A percentile compares a stretch with the other conserved stretches of the same genome.
These are phyloP conservation scores for Aspergillus tubingensis DNA, from an alignment of 2,329 filamentous ascomycete species.

Conservation along the genomic window DNA sequence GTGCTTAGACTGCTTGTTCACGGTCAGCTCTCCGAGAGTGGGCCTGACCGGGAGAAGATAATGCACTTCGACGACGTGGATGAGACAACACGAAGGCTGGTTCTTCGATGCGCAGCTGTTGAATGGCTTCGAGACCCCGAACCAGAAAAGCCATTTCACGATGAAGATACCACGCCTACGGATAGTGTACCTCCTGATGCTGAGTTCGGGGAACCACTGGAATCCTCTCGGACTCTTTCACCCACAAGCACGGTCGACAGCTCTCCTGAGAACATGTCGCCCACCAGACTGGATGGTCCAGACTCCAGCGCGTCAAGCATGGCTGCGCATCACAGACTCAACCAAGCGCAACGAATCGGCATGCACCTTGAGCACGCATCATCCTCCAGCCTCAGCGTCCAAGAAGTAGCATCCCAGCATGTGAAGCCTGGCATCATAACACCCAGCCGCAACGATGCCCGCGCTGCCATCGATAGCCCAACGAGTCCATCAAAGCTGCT, in stretches of 20 bases:
- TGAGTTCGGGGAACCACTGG: slow-evolving; percentile 25
- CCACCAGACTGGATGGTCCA: slow-evolving; percentile 33
- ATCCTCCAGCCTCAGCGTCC: slow-evolving; percentile 73
- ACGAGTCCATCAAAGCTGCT: slow-evolving; percentile 7
- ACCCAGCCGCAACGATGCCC: slow-evolving; percentile 61
- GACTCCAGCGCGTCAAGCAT: slow-evolving; percentile 28
- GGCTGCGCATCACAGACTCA: slow-evolving; percentile 28
- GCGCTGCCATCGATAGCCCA: slow-evolving; percentile 22
- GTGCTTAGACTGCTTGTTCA: slow-evolving; percentile 72
- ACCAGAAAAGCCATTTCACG: slow-evolving; percentile 18
- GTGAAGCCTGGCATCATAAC: slow-evolving; percentile 83
- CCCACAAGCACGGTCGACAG: slow-evolving; percentile 31
- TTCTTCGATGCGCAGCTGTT: slow-evolving; percentile 48
- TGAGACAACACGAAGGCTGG: slow-evolving; percentile 51
- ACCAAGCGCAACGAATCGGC: slow-evolving; percentile 52
- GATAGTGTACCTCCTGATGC: slow-evolving; percentile 15
- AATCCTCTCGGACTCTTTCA: slow-evolving; percentile 43
- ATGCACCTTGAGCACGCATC: slow-evolving; percentile 70
- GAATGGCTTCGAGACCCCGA: slow-evolving; percentile 47
- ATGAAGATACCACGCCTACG: slow-evolving; percentile 17
- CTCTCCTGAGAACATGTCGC: slow-evolving; percentile 52
- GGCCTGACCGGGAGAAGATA: slow-evolving; percentile 47
- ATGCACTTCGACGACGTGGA: slow-evolving; percentile 54
- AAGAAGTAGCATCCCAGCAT: slow-evolving; percentile 75
- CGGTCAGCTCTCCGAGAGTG: slow-evolving; percentile 66